A percentile compares a stretch with the other conserved stretches of the same genome.
These are phyloP conservation scores for Ophiostoma piceae DNA, from an alignment of 2,329 filamentous ascomycete species.

Conservation along the genomic window DNA sequence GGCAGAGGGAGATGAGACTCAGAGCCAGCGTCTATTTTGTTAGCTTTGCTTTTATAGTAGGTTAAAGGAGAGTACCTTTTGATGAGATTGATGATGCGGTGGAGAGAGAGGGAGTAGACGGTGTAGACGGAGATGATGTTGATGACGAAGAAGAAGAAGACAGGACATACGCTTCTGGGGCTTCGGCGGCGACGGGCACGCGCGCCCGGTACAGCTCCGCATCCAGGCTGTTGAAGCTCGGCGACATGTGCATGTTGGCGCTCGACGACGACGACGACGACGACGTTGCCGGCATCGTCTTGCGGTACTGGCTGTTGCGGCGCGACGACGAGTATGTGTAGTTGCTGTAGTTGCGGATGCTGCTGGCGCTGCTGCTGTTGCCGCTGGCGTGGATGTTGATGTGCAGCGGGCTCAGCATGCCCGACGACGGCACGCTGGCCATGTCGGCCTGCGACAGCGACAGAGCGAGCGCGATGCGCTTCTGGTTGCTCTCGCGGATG, in stretches of 20 bases:
- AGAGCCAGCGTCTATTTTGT: constrained; percentile 1
- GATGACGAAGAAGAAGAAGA: neutral
- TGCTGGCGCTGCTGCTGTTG: constrained; percentile 18
- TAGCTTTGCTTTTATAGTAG: neutral
- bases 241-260: constrained; percentile 23
- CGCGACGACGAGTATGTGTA: constrained; percentile 7
- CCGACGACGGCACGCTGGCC: neutral
- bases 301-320: constrained; percentile 14
- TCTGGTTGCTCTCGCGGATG: constrained; percentile 48
- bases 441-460: no score
- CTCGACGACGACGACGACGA: constrained; percentile 24
- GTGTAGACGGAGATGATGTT: neutral
- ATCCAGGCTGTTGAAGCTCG: constrained; percentile 28
- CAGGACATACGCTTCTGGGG: constrained; percentile 9
- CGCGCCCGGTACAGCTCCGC: constrained; percentile 20
- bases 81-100: neutral
- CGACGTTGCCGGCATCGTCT: neutral
- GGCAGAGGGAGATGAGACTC: neutral
- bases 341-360: constrained; percentile 7
- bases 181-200: neutral
- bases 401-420: constrained; percentile 25
- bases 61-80: neutral
- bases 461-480: constrained; percentile 42
- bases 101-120: neutral
- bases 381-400: constrained; percentile 18